Conservation (phyloP, 73 alveolate genomes). For the Tetrahymena elliotti region DNA sequence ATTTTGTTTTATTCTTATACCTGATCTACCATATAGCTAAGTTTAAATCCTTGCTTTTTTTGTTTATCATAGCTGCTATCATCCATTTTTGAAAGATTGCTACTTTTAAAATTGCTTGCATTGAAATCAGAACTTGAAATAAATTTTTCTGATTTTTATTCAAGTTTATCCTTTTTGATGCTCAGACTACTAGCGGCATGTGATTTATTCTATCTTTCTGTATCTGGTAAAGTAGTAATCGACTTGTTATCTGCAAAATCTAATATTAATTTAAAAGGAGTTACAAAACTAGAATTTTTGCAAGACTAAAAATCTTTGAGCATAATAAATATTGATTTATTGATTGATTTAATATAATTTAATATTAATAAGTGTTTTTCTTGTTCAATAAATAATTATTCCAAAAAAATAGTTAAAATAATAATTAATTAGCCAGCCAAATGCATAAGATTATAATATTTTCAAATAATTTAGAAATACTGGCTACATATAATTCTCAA, state of each 20-base stretch:
- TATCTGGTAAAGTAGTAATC: not conserved
- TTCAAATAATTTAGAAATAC: too few species aligned
- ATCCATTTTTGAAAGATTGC: not conserved
- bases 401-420: too few species aligned
- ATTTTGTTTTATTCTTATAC: not conserved
- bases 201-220: not conserved
- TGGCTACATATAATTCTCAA: too few species aligned
- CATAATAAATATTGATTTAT: not conserved
- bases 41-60: not conserved
- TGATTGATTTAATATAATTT: too few species aligned
- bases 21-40: not conserved
- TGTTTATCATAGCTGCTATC: not conserved
- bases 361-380: too few species aligned
- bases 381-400: too few species aligned
- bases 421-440: too few species aligned
- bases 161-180: not conserved
- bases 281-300: not conserved
- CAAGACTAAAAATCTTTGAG: not conserved
- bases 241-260: not conserved
- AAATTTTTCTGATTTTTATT: not conserved
- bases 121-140: not conserved
- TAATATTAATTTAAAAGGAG: not conserved
- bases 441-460: not conserved
- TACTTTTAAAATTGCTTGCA: not conserved
- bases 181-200: not conserved